These are phyloP conservation scores for Pyrenophora seminiperda DNA, from an alignment of 2,329 filamentous ascomycete genomes.

Conservation along the genomic window DNA sequence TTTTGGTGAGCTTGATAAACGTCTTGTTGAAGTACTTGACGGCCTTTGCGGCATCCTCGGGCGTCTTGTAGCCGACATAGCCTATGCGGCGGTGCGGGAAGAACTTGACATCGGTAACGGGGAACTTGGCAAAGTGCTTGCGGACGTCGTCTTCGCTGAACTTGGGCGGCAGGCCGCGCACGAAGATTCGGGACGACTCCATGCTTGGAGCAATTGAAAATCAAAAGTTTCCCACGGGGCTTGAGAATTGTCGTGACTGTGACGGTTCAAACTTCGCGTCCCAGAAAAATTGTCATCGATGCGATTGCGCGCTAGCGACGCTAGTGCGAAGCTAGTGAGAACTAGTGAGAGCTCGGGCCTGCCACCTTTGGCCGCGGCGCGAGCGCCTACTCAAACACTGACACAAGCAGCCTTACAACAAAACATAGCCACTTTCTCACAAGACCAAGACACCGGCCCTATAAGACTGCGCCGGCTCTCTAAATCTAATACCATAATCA, in stretches of 20 bases:
- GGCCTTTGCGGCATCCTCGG: constrained; percentile 78
- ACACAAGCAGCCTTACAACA: constrained; percentile 19
- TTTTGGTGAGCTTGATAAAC: constrained; percentile 94
- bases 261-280: too few species aligned
- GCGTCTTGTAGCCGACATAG: constrained; percentile 89
- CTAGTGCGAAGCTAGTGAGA: too few species aligned
- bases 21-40: constrained; percentile 95
- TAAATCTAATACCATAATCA: constrained; percentile 1
- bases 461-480: constrained; percentile 5
- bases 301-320: constrained; percentile 11
- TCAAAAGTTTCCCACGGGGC: too few species aligned
- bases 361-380: constrained; percentile 4
- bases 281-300: constrained; percentile 19
- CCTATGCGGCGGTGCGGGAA: constrained; percentile 89
- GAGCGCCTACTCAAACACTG: constrained; percentile 21
- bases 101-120: constrained; percentile 90
- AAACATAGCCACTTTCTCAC: constrained; percentile 20
- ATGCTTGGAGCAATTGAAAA: constrained; percentile 51
- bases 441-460: constrained; percentile 2
- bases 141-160: constrained; percentile 84
- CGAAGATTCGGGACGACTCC: constrained; percentile 77
- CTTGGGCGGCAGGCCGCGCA: constrained; percentile 78
- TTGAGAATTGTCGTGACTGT: too few species aligned
- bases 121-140: constrained; percentile 82
- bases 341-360: constrained; percentile 11